Evolutionary conservation across 108 stramenopile genomes (phyloP).

Genomic region (Ochromonas danica): DNA sequence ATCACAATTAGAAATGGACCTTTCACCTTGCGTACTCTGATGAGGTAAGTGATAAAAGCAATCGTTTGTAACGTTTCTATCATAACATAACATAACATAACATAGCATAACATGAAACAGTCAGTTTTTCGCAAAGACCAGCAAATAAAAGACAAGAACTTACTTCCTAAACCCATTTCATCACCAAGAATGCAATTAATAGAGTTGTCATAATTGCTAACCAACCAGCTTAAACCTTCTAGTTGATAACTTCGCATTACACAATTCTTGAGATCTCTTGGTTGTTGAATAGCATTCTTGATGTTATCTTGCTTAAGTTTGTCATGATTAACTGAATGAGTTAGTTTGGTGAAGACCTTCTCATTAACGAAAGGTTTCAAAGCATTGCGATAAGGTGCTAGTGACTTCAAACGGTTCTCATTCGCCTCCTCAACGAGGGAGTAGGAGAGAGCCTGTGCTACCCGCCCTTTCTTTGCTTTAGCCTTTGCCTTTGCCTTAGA

Average conservation of each 20-base stretch:
- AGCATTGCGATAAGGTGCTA: neutral
- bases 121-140: neutral
- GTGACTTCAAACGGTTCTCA: neutral
- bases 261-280: slow-evolving; percentile 71
- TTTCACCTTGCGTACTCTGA: neutral
- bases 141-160: slow-evolving; percentile 58
- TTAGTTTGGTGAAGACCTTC: neutral
- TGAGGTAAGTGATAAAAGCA: slow-evolving; percentile 8
- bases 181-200: slow-evolving; percentile 99
- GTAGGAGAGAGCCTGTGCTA: neutral
- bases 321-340: neutral
- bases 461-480: too few species aligned
- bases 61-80: slow-evolving; percentile 25
- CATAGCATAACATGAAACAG: neutral
- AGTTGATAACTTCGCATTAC: slow-evolving; percentile 96
- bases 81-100: neutral
- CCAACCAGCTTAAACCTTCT: slow-evolving; percentile 98
- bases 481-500: too few species aligned
- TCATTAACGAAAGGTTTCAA: neutral
- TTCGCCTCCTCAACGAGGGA: neutral
- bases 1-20: slow-evolving; percentile 1
- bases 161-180: slow-evolving; percentile 91
- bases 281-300: slow-evolving; percentile 61
- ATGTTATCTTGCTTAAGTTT: neutral
- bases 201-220: slow-evolving; percentile 95